These are phyloP conservation scores for Austroboletus niveus DNA, from an alignment of 1,284 basidiomycete genomes.

Conservation along the genomic window DNA sequence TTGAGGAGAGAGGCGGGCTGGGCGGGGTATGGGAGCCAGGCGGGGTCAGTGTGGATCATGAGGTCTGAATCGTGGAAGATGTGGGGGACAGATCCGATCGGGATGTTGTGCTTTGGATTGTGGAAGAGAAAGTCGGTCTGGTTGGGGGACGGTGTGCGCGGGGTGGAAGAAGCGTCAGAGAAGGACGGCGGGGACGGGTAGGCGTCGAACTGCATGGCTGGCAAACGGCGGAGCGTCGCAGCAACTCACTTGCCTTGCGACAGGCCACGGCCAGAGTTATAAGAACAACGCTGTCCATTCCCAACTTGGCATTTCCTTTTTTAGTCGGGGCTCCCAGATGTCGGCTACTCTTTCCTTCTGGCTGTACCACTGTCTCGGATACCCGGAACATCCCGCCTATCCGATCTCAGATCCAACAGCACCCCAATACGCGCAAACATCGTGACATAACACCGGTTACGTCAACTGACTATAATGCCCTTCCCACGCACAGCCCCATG, in stretches of 20 bases:
- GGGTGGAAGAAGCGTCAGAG: slow-evolving; percentile 57
- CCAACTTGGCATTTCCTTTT: slow-evolving; percentile 21
- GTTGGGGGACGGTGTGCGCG: slow-evolving; percentile 67
- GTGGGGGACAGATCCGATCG: slow-evolving; percentile 49
- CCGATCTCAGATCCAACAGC: slow-evolving; percentile 28
- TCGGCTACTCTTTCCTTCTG: slow-evolving; percentile 39
- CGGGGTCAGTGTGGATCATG: slow-evolving; percentile 34
- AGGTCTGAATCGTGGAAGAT: slow-evolving; percentile 47
- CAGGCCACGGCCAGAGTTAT: slow-evolving; percentile 26
- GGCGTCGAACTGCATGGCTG: slow-evolving; percentile 62
- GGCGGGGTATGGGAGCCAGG: slow-evolving; percentile 33
- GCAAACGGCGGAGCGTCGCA: slow-evolving; percentile 19
- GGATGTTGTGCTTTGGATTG: slow-evolving; percentile 40
- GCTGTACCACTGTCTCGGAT: slow-evolving; percentile 32
- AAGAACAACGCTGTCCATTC: slow-evolving; percentile 34
- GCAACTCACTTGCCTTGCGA: slow-evolving; percentile 13
- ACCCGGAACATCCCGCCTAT: slow-evolving; percentile 33
- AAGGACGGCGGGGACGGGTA: slow-evolving; percentile 52
- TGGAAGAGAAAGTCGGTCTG: slow-evolving; percentile 41
- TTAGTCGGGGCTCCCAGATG: slow-evolving; percentile 33
- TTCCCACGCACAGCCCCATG: slow-evolving; percentile 34
- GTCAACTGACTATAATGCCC: slow-evolving; percentile 19
- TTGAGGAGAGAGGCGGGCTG: slow-evolving; percentile 57
- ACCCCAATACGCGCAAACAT: slow-evolving; percentile 24
- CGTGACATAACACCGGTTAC: slow-evolving; percentile 35